These are phyloP conservation scores for Zymoseptoria brevis DNA, from an alignment of 2,329 filamentous ascomycete genomes.

Conservation along the genomic window DNA sequence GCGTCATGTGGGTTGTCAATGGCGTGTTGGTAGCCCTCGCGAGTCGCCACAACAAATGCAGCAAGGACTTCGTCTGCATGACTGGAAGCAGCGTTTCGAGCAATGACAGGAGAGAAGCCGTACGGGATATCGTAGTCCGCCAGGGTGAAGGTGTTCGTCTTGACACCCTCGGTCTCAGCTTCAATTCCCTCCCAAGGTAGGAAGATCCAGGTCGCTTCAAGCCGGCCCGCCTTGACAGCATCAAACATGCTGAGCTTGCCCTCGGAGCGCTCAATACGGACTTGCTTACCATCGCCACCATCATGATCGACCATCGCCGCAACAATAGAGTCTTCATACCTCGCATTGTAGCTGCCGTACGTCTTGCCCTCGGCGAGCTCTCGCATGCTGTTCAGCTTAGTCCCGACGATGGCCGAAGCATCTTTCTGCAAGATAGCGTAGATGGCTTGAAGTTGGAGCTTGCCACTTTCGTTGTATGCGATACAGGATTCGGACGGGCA, in stretches of 20 bases:
- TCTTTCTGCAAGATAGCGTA: slow-evolving; percentile 30
- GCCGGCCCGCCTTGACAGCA: slow-evolving; percentile 19
- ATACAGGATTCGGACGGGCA: slow-evolving; percentile 28
- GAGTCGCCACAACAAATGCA: slow-evolving; percentile 24
- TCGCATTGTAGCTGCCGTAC: slow-evolving; percentile 28
- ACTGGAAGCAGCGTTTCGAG: slow-evolving; percentile 16
- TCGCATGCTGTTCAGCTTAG: slow-evolving; percentile 17
- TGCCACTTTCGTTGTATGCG: slow-evolving; percentile 25
- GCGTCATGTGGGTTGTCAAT: slow-evolving; percentile 16
- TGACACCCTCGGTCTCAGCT: slow-evolving; percentile 19
- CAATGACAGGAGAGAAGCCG: slow-evolving; percentile 28
- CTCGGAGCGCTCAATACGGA: slow-evolving; percentile 20
- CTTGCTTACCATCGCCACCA: slow-evolving; percentile 18
- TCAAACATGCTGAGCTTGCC: slow-evolving; percentile 27
- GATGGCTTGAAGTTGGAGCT: slow-evolving; percentile 26
- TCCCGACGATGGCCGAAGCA: slow-evolving; percentile 26
- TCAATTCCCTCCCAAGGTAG: slow-evolving; percentile 29
- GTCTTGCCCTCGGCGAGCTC: slow-evolving; percentile 21
- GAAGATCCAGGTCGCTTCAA: slow-evolving; percentile 30
- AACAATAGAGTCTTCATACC: slow-evolving; percentile 28
- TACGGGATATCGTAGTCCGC: slow-evolving; percentile 26
- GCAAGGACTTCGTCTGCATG: slow-evolving; percentile 14
- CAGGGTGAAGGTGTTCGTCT: slow-evolving; percentile 18
- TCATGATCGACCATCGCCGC: slow-evolving; percentile 21
- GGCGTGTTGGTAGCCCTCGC: slow-evolving; percentile 23